These are phyloP conservation scores for Penicillium psychrosexuale DNA, from an alignment of 2,329 filamentous ascomycete genomes.

Conservation along the genomic window DNA sequence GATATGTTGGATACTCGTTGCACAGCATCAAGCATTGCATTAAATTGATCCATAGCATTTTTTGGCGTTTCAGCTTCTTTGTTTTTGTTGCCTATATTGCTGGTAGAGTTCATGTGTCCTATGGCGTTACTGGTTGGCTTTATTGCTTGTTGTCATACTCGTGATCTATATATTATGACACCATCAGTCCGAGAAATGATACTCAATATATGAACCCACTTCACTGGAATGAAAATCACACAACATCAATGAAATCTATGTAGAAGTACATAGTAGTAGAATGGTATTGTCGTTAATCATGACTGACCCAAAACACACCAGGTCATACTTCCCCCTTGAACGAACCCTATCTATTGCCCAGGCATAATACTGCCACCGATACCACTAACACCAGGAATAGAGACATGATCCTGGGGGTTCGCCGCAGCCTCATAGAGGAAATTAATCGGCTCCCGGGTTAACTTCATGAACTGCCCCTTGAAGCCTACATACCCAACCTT, in stretches of 20 bases:
- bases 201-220: neutral
- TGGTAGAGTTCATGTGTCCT: conserved; percentile 3
- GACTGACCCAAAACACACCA: neutral
- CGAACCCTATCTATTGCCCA: conserved; percentile 33
- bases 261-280: neutral
- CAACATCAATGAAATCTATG: neutral
- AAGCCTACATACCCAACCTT: conserved; percentile 82
- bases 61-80: conserved; percentile 24
- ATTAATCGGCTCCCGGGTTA: conserved; percentile 76
- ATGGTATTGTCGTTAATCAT: conserved; percentile 5
- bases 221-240: neutral
- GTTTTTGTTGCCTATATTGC: neutral
- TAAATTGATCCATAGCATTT: conserved; percentile 21
- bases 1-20: neutral
- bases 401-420: conserved; percentile 78
- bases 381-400: conserved; percentile 44
- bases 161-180: neutral
- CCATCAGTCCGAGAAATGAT: neutral
- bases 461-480: conserved; percentile 87
- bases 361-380: conserved; percentile 41
- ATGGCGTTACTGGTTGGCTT: conserved; percentile 2
- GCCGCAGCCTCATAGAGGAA: conserved; percentile 93
- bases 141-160: neutral
- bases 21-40: conserved; percentile 13
- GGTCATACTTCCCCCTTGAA: neutral